Evolutionary conservation across 148 eudicot genomes (phyloP).

Genomic region (Chenopodium berlandieri): DNA sequence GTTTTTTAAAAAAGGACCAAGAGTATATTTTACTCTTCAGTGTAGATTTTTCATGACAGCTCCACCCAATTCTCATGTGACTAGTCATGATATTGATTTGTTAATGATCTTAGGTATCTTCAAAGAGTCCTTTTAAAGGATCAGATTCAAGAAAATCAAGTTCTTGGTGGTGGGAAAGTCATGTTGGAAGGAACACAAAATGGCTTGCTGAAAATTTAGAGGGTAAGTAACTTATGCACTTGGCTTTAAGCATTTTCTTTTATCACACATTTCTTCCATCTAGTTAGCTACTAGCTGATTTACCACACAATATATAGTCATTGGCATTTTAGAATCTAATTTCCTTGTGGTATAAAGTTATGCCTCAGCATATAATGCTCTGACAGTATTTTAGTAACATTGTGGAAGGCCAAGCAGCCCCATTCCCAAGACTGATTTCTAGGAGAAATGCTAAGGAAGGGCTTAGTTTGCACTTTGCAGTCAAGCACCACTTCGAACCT

Average conservation of each 20-base stretch:
- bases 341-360: background rate
- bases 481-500: background rate
- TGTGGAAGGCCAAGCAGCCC: background rate
- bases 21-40: background rate
- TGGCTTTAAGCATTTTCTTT: background rate
- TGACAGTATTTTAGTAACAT: background rate
- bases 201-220: conserved; percentile 82
- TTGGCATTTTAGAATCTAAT: background rate
- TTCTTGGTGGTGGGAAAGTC: conserved; percentile 94
- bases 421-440: background rate
- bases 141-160: conserved; percentile 42
- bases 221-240: conserved; percentile 46
- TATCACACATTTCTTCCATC: background rate
- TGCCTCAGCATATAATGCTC: background rate
- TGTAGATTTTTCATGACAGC: background rate
- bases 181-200: conserved; percentile 63
- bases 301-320: background rate
- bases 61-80: background rate
- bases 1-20: no score
- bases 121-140: conserved; percentile 29
- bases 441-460: background rate
- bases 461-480: background rate
- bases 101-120: conserved; percentile 16
- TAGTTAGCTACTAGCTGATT: background rate
- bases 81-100: conserved; percentile 6